Evolutionary conservation across 2,329 filamentous ascomycete genomes (phyloP), one percentile per base, ranked within the genome.

Genomic region (Pyrenophora teres): DNA sequence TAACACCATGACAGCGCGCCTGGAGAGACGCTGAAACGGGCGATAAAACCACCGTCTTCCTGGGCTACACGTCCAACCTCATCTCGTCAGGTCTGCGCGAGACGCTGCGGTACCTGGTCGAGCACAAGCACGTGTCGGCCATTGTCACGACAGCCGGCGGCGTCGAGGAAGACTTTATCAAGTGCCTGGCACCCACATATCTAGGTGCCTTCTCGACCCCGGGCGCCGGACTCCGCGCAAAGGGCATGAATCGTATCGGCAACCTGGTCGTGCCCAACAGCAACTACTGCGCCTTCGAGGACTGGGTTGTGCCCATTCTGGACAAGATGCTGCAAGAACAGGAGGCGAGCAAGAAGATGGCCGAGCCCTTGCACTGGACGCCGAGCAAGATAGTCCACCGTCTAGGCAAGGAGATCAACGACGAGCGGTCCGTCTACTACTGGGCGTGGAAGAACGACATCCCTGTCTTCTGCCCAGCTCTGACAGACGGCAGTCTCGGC

Each of bases 401-500:
- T 1, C 82, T 99, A 1, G 94, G 94, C 40, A 90, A 88, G 71
- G 94, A 97, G 74, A 97, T 99, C 76, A 90, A 96, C 74, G 85
- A 97, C 73, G 90, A 96, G 75, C 81, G 87, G 13, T 95, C 89
- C 0, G 92, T 97, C 18, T 94, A 92, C 73, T 97, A 97, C 79
- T 99, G 94, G 94, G 93, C 93, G 0, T 95, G 89, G 78, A 94
- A 92, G 77, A 97, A 99, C 77, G 81, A 94, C 72, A 97, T 99
- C 50, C 94, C 94, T 0, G 88, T 99, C 13, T 99, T 99, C 79
- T 97, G 93, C 70, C 94, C 94, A 0, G 94, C 94, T 5, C 79
- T 99, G 64, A 99, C 94, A 0, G 94, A 99, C 69, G 94, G 94
- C 15, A 96, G 90, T 64, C 77, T 99, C 16, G 94, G 94, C 4